Percentiles rank a stretch among this genome's conserved stretches.
Evolutionary conservation across 768 basidiomycete species (phyloP).

Genomic region (Leucogyrophana mollusca): DNA sequence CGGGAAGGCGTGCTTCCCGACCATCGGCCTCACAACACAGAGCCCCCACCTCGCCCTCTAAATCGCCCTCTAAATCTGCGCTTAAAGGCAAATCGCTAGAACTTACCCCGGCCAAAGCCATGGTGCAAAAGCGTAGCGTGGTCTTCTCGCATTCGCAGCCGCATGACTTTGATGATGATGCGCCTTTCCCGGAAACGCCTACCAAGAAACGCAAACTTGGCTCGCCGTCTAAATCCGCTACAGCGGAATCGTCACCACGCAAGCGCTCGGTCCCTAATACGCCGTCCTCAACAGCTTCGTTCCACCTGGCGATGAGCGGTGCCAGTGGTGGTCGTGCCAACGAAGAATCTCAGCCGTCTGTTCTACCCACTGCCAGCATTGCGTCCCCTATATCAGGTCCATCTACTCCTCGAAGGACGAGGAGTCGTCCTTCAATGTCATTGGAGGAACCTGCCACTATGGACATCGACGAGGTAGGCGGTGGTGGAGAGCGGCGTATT

Average conservation of each 20-base stretch:
- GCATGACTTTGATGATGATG: conserved; percentile 25
- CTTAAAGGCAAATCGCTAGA: conserved; percentile 13
- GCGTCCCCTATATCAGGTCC: conserved; percentile 15
- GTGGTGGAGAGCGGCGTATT: conserved; percentile 16
- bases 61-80: conserved; percentile 17
- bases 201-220: conserved; percentile 39
- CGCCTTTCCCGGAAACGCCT: conserved; percentile 39
- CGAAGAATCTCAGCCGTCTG: conserved; percentile 6
- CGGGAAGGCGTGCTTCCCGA: conserved; percentile 4
- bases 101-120: conserved; percentile 27
- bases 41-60: conserved; percentile 12
- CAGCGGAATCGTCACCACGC: conserved; percentile 10
- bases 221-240: conserved; percentile 14
- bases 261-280: conserved; percentile 1
- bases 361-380: conserved; percentile 1
- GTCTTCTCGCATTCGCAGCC: conserved; percentile 6
- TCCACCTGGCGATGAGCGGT: conserved; percentile 15
- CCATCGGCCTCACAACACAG: conserved; percentile 1
- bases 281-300: conserved; percentile 10
- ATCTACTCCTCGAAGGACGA: conserved; percentile 23
- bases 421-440: conserved; percentile 9
- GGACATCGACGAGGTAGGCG: conserved; percentile 22
- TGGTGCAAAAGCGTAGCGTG: conserved; percentile 37
- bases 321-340: neutral
- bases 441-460: conserved; percentile 5